Evolutionary conservation across 176 grass and related monocot genomes (phyloP), one percentile per base, ranked within the genome.

Genomic region (Themeda triandra): DNA sequence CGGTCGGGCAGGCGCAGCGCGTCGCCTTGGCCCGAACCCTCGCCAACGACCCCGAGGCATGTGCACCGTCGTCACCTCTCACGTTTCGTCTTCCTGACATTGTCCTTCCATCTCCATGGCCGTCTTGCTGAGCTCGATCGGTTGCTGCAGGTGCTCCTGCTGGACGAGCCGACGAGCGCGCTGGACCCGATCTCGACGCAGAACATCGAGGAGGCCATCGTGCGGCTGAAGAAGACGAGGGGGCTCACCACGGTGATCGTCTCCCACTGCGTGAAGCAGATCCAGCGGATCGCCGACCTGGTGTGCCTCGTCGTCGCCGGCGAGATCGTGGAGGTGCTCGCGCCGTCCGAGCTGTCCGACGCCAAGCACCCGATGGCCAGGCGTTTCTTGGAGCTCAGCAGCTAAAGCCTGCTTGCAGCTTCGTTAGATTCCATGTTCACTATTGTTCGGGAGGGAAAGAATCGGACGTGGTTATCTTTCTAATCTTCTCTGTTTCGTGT

Each of bases 191-290:
- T 98, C 27, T 98, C 93, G 18, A 98, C 96, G 24, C 93, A 98
- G 86, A 98, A 98, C 85, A 98, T 98, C 45, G 96, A 98, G 86
- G 89, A 92, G 49, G 96, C 84, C 12, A 93, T 98, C 53, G 87
- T 98, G 69, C 83, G 93, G 14, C 78, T 98, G 63, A 98, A 95
- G 86, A 89, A 87, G 81, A 75, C 91, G 23, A 89, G 90, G 31
- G 82, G 86, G 31, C 81, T 98, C 62, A 98, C 96, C 39, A 89
- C 91, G 6, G 86, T 98, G 72, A 86, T 98, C 53, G 96, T 98
- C 37, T 98, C 96, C 1, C 96, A 98, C 69, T 93, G 96, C 33
- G 96, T 95, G 27, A 98, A 98, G 91, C 96, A 98, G 84, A 98
- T 98, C 83, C 93, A 98, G 64, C 93, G 93, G 9, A 90, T 98